Conservation (phyloP, 768 basidiomycete genomes). For the Ramaria sp. region DNA sequence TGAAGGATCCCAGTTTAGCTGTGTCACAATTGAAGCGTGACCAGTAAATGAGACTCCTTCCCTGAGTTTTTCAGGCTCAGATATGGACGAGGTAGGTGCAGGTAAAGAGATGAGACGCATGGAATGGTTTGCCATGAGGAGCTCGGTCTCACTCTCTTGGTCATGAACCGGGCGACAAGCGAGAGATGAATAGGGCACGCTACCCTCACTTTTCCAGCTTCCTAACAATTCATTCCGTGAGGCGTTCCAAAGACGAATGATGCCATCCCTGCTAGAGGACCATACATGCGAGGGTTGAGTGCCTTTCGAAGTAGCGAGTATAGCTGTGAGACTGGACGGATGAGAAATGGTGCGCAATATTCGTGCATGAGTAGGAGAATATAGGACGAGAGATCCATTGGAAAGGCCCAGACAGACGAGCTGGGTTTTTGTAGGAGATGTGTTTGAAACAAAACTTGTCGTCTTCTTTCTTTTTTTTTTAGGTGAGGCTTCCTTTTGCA, state of each 20-base stretch:
- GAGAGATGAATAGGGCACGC: slow-evolving; percentile 45
- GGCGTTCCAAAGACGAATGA: slow-evolving; percentile 47
- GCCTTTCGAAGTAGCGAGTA: slow-evolving; percentile 35
- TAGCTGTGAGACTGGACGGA: slow-evolving; percentile 39
- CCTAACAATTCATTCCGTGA: slow-evolving; percentile 36
- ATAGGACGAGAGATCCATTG: slow-evolving; percentile 46
- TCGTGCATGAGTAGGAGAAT: slow-evolving; percentile 50
- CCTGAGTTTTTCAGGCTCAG: slow-evolving; percentile 30
- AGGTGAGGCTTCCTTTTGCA: slow-evolving; percentile 39
- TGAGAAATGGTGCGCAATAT: slow-evolving; percentile 45
- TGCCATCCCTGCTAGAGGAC: slow-evolving; percentile 49
- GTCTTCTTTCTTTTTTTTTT: slow-evolving; percentile 28
- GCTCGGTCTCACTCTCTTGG: slow-evolving; percentile 22
- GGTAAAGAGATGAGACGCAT: slow-evolving; percentile 39
- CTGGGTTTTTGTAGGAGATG: slow-evolving; percentile 22
- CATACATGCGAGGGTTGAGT: slow-evolving; percentile 28
- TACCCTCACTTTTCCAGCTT: slow-evolving; percentile 46
- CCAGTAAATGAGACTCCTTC: slow-evolving; percentile 48
- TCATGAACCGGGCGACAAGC: slow-evolving; percentile 27
- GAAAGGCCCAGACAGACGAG: slow-evolving; percentile 50
- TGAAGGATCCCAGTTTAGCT: slow-evolving; percentile 39
- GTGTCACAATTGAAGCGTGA: slow-evolving; percentile 47
- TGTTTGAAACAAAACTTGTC: slow-evolving; percentile 19
- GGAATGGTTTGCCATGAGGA: slow-evolving; percentile 50
- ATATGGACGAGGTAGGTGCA: neutral